Evolutionary conservation across 2,329 filamentous ascomycete genomes (phyloP).

Genomic region (Plectosphaerella sp.): DNA sequence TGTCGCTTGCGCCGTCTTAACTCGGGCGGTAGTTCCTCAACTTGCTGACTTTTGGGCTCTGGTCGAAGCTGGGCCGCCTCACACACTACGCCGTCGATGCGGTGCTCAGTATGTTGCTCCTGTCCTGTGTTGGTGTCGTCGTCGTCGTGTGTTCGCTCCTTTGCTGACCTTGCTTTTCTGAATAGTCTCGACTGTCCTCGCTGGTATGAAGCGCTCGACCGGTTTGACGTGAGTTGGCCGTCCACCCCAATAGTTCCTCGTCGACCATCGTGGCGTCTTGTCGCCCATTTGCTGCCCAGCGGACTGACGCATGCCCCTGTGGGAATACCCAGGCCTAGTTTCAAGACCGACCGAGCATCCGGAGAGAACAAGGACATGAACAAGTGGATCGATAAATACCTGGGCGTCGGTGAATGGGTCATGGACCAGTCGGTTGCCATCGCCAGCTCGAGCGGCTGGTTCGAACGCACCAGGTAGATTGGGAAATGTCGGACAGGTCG

Average conservation of each 20-base stretch:
- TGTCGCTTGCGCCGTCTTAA: slow-evolving; percentile 27
- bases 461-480: slow-evolving; percentile 76
- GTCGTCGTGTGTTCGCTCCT: slow-evolving; percentile 3
- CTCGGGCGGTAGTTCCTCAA: slow-evolving; percentile 53
- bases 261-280: neutral
- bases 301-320: slow-evolving; percentile 40
- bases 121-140: neutral
- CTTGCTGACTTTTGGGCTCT: slow-evolving; percentile 64
- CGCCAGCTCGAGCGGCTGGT: slow-evolving; percentile 82
- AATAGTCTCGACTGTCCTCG: slow-evolving; percentile 88
- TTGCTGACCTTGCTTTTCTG: neutral
- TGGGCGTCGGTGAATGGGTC: slow-evolving; percentile 93
- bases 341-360: slow-evolving; percentile 80
- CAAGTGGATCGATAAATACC: slow-evolving; percentile 89
- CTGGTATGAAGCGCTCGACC: slow-evolving; percentile 94
- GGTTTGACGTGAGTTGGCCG: slow-evolving; percentile 81
- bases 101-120: slow-evolving; percentile 67
- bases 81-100: slow-evolving; percentile 96
- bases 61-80: slow-evolving; percentile 82
- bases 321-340: slow-evolving; percentile 60
- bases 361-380: slow-evolving; percentile 76
- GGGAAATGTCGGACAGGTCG: neutral
- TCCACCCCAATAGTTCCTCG: neutral
- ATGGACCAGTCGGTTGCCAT: slow-evolving; percentile 97
- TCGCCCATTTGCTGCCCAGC: neutral